phyloP scores from a whole-genome alignment of 192 early-diverging fungal species.

The Irineochytrium annulatum region DNA sequence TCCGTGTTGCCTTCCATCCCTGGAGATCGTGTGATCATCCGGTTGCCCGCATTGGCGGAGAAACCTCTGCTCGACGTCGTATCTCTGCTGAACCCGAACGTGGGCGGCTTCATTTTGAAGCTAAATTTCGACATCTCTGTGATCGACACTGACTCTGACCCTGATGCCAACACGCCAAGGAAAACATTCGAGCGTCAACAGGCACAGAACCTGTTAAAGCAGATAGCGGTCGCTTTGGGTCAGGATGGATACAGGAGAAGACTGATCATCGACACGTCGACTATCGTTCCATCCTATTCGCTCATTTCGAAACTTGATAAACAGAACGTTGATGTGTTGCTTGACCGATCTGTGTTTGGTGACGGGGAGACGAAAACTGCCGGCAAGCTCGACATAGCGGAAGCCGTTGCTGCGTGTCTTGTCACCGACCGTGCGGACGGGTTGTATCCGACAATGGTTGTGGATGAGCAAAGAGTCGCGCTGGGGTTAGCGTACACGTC shows the following conservation, averaged over 20 bases:
- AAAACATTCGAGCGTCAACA: neutral
- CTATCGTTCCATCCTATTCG: conserved; percentile 3
- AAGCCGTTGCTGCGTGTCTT: conserved; percentile 25
- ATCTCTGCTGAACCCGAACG: neutral
- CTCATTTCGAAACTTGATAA: conserved; percentile 21
- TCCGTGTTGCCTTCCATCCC: neutral
- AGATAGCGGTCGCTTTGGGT: neutral
- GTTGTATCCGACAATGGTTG: conserved; percentile 86
- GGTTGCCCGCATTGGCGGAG: neutral
- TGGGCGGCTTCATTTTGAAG: neutral
- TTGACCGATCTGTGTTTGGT: conserved; percentile 2
- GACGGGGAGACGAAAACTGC: neutral
- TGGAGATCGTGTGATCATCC: neutral
- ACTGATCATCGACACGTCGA: conserved; percentile 5
- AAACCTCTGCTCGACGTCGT: neutral
- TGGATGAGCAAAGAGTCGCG: conserved; percentile 82
- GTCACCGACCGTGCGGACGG: conserved; percentile 87
- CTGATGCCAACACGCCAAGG: neutral
- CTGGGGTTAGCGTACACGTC: conserved; percentile 93
- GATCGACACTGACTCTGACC: neutral
- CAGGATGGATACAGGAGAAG: conserved; percentile 5
- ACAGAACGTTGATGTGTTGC: conserved; percentile 12
- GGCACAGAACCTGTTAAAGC: conserved; percentile 3
- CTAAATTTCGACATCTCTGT: neutral
- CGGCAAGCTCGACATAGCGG: conserved; percentile 16